These are phyloP conservation scores for Hypoxylon sp. DNA, from an alignment of 2,329 filamentous ascomycete genomes.

Conservation along the genomic window DNA sequence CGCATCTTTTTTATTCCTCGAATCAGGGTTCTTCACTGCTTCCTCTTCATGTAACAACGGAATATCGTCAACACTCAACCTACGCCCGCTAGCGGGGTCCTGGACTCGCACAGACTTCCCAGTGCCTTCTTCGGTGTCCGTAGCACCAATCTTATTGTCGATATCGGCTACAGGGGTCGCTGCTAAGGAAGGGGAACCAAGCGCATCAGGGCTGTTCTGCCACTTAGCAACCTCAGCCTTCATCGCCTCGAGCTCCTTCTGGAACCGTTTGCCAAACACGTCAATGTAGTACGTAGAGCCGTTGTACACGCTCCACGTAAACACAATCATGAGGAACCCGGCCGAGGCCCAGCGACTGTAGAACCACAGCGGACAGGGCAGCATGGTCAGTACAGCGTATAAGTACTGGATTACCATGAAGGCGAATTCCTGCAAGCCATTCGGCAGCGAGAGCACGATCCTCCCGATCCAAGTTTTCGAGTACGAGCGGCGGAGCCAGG, in stretches of 20 bases:
- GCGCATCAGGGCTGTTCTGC: slow-evolving; percentile 74
- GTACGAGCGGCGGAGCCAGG: slow-evolving; percentile 94
- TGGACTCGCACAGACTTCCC: slow-evolving; percentile 45
- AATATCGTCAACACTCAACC: slow-evolving; percentile 67
- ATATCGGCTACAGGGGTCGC: slow-evolving; percentile 52
- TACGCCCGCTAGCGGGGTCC: slow-evolving; percentile 50
- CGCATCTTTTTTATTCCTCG: slow-evolving; percentile 33
- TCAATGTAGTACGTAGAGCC: slow-evolving; percentile 98
- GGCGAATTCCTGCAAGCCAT: slow-evolving; percentile 82
- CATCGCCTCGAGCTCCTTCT: slow-evolving; percentile 93
- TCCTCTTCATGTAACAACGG: slow-evolving; percentile 69
- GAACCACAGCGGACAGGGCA: slow-evolving; percentile 96
- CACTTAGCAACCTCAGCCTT: slow-evolving; percentile 91
- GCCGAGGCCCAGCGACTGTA: slow-evolving; percentile 86
- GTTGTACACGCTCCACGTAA: slow-evolving; percentile 96
- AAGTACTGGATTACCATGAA: slow-evolving; percentile 97
- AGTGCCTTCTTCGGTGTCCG: slow-evolving; percentile 43
- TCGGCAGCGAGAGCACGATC: slow-evolving; percentile 83
- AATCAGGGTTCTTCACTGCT: slow-evolving; percentile 34
- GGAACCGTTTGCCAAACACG: slow-evolving; percentile 95
- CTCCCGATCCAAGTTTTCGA: slow-evolving; percentile 90
- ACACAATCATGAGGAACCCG: slow-evolving; percentile 83
- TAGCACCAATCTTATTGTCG: slow-evolving; percentile 42
- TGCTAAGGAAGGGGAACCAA: slow-evolving; percentile 58
- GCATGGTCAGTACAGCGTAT: slow-evolving; percentile 93